Evolutionary conservation across 805 yeast genomes (phyloP).

Genomic region (Kuraishia hungarica): DNA sequence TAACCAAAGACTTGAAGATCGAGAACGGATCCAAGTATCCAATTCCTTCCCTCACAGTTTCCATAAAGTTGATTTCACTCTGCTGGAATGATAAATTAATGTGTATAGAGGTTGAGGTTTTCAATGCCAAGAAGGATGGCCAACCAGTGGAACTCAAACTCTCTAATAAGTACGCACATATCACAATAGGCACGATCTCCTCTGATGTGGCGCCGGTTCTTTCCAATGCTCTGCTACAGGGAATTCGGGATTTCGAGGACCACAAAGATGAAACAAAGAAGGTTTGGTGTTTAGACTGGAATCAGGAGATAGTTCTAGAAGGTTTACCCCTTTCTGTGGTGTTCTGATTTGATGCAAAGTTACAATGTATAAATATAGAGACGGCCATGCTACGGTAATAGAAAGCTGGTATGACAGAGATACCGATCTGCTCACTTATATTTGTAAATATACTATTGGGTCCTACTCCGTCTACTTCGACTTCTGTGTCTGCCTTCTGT

Average conservation of each 20-base stretch:
- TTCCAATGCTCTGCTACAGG: constrained; percentile 1
- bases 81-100: constrained; percentile 44
- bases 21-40: not conserved
- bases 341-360: not conserved
- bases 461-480: too few relatives aligned
- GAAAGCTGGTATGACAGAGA: too few relatives aligned
- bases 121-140: constrained; percentile 6
- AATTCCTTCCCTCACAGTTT: constrained; percentile 18
- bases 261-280: not conserved
- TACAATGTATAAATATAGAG: too few relatives aligned
- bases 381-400: too few relatives aligned
- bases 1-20: not conserved
- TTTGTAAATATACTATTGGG: too few relatives aligned
- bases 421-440: too few relatives aligned
- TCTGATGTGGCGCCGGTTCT: not conserved
- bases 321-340: not conserved
- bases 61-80: constrained; percentile 32
- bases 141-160: constrained; percentile 12
- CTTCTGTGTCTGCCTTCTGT: too few relatives aligned
- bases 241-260: not conserved
- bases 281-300: not conserved
- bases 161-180: constrained; percentile 47
- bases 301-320: not conserved
- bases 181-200: constrained; percentile 57
- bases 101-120: constrained; percentile 41